A percentile compares a stretch with the other conserved stretches of the same genome.
These are phyloP conservation scores for Colletotrichum sp. DNA, from an alignment of 2,329 filamentous ascomycete species.

Conservation along the genomic window DNA sequence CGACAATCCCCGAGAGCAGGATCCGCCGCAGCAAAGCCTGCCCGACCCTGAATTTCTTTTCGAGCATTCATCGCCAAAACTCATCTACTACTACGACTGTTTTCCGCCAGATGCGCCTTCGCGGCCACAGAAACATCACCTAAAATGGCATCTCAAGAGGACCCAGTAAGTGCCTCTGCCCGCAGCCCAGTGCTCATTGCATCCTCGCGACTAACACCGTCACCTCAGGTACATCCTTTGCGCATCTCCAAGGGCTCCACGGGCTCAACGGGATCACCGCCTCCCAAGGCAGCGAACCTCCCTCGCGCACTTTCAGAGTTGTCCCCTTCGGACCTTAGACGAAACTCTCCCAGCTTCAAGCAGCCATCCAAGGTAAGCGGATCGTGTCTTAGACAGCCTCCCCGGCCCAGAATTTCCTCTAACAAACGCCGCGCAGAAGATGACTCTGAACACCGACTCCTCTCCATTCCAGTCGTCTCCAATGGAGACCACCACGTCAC, in stretches of 20 bases:
- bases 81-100: background rate
- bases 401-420: constrained; percentile 24
- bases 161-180: constrained; percentile 14
- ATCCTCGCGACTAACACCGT: background rate
- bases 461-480: constrained; percentile 89
- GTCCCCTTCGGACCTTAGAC: constrained; percentile 80
- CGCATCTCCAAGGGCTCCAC: constrained; percentile 74
- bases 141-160: constrained; percentile 22
- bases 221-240: constrained; percentile 72
- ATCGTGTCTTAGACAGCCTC: constrained; percentile 23
- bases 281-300: constrained; percentile 66
- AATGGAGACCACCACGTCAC: constrained; percentile 70
- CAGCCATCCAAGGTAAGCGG: constrained; percentile 74
- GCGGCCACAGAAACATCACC: background rate
- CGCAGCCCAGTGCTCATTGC: background rate
- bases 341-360: constrained; percentile 93
- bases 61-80: background rate
- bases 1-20: background rate
- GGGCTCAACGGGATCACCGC: constrained; percentile 54
- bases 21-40: background rate
- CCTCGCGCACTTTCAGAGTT: constrained; percentile 88
- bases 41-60: background rate
- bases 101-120: constrained; percentile 5
- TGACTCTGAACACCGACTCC: constrained; percentile 72
- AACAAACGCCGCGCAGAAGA: constrained; percentile 58